Percentiles rank a stretch among this genome's conserved stretches.
phyloP scores from a whole-genome alignment of 345 rosid genomes.

The Salix suchowensis region DNA sequence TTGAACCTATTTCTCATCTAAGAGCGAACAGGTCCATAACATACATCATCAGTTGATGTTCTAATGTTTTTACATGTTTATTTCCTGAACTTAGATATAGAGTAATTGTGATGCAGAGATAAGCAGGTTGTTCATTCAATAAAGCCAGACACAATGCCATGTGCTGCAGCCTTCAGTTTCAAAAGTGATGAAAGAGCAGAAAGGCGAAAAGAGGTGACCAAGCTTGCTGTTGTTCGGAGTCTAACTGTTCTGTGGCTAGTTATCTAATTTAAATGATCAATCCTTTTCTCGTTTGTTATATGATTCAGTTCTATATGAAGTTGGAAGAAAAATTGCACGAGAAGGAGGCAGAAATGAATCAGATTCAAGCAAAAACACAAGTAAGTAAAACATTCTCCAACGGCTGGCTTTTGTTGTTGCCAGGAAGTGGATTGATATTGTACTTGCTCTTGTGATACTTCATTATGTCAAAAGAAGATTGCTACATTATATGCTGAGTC shows the following conservation, averaged over 20 bases:
- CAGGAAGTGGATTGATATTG: not conserved
- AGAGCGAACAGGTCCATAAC: constrained; percentile 50
- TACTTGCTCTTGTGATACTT: not conserved
- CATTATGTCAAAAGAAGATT: not conserved
- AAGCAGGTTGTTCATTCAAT: constrained; percentile 31
- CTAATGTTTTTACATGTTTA: not conserved
- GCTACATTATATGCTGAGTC: not conserved
- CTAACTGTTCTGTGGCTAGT: not conserved
- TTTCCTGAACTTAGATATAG: constrained; percentile 4
- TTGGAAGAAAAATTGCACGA: constrained; percentile 73
- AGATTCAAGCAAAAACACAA: constrained; percentile 61
- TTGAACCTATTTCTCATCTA: constrained; percentile 32
- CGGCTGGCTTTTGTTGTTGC: not conserved
- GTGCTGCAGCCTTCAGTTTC: constrained; percentile 46
- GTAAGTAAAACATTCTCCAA: constrained; percentile 28
- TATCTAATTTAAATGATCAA: not conserved
- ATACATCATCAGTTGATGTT: constrained; percentile 4
- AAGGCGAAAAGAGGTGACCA: constrained; percentile 72
- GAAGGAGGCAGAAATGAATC: constrained; percentile 61
- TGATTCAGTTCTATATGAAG: constrained; percentile 57
- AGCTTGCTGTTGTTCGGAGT: constrained; percentile 1
- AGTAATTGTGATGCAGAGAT: constrained; percentile 33
- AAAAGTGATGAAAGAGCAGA: constrained; percentile 67
- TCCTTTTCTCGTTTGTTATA: not conserved
- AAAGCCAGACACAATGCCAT: constrained; percentile 43